Percentiles rank a stretch among this genome's conserved stretches.
Evolutionary conservation across 2,329 filamentous ascomycete genomes (phyloP).

Genomic region (Penicillium sclerotiorum): DNA sequence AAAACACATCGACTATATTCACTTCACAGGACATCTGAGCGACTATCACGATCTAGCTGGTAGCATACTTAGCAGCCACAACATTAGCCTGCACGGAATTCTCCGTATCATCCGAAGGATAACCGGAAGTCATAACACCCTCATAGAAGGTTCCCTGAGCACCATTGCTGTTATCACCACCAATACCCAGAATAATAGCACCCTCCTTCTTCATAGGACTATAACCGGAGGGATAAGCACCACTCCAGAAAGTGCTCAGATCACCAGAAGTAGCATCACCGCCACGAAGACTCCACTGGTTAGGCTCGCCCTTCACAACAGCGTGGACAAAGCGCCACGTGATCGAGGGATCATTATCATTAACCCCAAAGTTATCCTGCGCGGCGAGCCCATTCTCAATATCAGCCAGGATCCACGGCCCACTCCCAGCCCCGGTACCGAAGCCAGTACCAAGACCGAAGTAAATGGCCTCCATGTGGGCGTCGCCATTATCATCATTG

Average conservation of each 20-base stretch:
- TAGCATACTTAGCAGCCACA: conserved; percentile 60
- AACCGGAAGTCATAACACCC: conserved; percentile 66
- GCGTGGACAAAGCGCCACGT: conserved; percentile 60
- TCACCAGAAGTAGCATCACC: conserved; percentile 57
- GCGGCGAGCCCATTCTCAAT: conserved; percentile 69
- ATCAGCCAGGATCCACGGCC: conserved; percentile 71
- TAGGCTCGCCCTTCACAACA: conserved; percentile 58
- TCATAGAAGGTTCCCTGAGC: conserved; percentile 68
- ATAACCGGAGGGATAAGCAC: conserved; percentile 61
- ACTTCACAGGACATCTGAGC: neutral
- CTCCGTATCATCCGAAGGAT: conserved; percentile 63
- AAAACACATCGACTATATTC: neutral
- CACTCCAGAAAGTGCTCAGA: conserved; percentile 63
- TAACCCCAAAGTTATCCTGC: conserved; percentile 50
- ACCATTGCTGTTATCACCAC: conserved; percentile 63
- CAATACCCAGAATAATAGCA: conserved; percentile 68
- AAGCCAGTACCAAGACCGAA: conserved; percentile 59
- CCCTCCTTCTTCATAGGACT: conserved; percentile 67
- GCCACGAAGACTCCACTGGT: conserved; percentile 63
- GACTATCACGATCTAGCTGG: neutral
- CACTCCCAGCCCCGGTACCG: conserved; percentile 60
- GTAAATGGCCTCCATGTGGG: conserved; percentile 71
- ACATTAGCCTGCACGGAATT: conserved; percentile 62
- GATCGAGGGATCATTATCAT: conserved; percentile 57
- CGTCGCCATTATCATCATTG: conserved; percentile 58